Evolutionary conservation across 371 early-diverging fungal species (phyloP), one percentile per base, ranked within the genome.

Genomic region (Smittium mucronatum): DNA sequence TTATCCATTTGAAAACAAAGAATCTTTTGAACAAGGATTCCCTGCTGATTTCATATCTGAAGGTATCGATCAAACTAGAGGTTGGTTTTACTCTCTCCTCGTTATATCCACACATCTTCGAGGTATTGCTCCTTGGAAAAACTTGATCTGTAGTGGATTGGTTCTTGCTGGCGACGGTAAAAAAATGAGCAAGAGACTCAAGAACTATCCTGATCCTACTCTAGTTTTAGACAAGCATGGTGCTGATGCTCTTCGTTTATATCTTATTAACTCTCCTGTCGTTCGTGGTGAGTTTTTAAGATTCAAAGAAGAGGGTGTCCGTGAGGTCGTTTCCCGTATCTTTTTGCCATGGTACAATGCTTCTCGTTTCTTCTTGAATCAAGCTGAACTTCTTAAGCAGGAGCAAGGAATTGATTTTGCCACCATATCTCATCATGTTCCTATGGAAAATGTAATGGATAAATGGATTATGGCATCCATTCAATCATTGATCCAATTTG

Each of bases 41-140:
- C 99, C 99, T 28, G 99, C 99, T 29, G 94, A 99, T 76, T 99
- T 99, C 82, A 98, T 99, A 76, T 97, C 99, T 57, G 99, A 99
- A 84, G 99, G 99, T 74, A 82, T 99, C 63, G 99, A 99, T 80
- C 99, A 99, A 85, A 99, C 99, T 66, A 90, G 99, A 75, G 99
- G 99, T 70, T 99, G 99, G 99, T 99, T 99, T 90, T 99, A 99
- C 82, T 99, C 99, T 31, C 86, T 99, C 31, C 85, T 98, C 78
- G 99, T 99, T 11, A 86, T 99, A 67, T 96, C 98, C 57, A 95
- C 97, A n/a, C 94, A 98, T 78, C 83, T 99, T 72, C 97, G 98
- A 76, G 91, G 94, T 78, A 85, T 88, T 74, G 95, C 99, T n/a
- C 95, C 99, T 34, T 99, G 94, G 82, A 95, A 95, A 86, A 99